phyloP scores from a whole-genome alignment of 495 filamentous ascomycete species.

The Coniosporium apollinis region DNA sequence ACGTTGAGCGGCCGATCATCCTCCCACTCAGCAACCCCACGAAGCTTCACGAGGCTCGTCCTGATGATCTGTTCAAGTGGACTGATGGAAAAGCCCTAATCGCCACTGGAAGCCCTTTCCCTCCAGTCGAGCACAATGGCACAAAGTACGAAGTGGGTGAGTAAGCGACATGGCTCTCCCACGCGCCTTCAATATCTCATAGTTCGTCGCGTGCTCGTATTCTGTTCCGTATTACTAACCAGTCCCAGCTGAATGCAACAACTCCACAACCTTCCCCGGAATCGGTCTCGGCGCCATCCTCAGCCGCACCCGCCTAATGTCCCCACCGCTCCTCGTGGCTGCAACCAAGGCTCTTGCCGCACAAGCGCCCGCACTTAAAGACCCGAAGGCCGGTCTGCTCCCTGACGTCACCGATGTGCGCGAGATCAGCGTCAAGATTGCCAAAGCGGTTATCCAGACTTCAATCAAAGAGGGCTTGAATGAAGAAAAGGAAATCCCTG shows the following conservation, averaged over 20 bases:
- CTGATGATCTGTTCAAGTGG: constrained; percentile 63
- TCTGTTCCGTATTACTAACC: neutral
- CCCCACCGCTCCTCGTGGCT: constrained; percentile 67
- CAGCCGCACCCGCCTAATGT: constrained; percentile 41
- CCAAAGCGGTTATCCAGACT: constrained; percentile 57
- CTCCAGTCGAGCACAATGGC: constrained; percentile 53
- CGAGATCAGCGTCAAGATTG: constrained; percentile 61
- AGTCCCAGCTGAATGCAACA: constrained; percentile 65
- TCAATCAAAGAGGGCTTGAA: constrained; percentile 54
- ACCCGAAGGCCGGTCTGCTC: constrained; percentile 40
- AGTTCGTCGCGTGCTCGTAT: neutral
- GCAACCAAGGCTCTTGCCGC: constrained; percentile 58
- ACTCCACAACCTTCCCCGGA: constrained; percentile 71
- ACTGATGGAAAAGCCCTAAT: constrained; percentile 64
- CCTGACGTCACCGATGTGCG: constrained; percentile 65
- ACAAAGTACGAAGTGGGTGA: constrained; percentile 44
- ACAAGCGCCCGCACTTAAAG: constrained; percentile 48
- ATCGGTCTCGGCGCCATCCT: constrained; percentile 72
- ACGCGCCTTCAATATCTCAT: neutral
- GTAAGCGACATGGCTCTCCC: constrained; percentile 1
- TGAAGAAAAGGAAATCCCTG: constrained; percentile 41
- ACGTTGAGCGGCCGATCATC: constrained; percentile 62
- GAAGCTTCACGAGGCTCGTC: constrained; percentile 63
- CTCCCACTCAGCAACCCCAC: constrained; percentile 83
- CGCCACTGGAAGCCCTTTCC: constrained; percentile 73